Evolutionary conservation across 192 early-diverging fungal species (phyloP), one percentile per base, ranked within the genome.

Genomic region (Backusella liffmaniae): DNA sequence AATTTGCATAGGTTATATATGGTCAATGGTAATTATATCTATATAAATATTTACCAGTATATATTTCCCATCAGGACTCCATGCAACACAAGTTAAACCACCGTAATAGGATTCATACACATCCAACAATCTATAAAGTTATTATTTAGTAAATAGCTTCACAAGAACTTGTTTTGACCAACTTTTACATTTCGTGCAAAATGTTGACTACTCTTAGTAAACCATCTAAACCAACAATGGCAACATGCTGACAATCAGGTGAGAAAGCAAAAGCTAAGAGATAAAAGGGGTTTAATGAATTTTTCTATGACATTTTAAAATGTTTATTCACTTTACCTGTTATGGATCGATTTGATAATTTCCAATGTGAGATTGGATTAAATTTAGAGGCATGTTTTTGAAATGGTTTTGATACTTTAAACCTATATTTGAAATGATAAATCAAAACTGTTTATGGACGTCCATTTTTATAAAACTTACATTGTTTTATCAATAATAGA

Each of bases 41-140:
- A 32, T 32, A 3, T 16, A n/a, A n/a, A 44, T 44, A 12, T 9
- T 53, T 85, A 88, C 87, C 70, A 93, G 77, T 23, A 95, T 81
- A 66, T 92, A 96, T 76, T 88, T 91, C 42, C 93, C 93, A 79
- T 98, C 96, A 9, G 92, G 93, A 75, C 95, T 96, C 95, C 95
- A 99, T 9, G 89, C 86, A 9, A 92, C 91, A 76, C 96, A 97
- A 12, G 85, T 87, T 16, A 99, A 80, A 0, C 93, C 96, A 69
- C 95, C 96, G 87, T 95, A 99, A 73, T 94, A 99, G 18, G 91
- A 88, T 41, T 79, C 78, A 71, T 94, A 96, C 0, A 92, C 92
- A 84, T 97, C 95, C 56, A 88, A 77, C 10, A 97, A 76, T 73
- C 86, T 90, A 42, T 39, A 26, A 29, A 12, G 59, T 18, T 16